phyloP scores from a whole-genome alignment of 2,329 filamentous ascomycete species.

The Venturia nashicola region DNA sequence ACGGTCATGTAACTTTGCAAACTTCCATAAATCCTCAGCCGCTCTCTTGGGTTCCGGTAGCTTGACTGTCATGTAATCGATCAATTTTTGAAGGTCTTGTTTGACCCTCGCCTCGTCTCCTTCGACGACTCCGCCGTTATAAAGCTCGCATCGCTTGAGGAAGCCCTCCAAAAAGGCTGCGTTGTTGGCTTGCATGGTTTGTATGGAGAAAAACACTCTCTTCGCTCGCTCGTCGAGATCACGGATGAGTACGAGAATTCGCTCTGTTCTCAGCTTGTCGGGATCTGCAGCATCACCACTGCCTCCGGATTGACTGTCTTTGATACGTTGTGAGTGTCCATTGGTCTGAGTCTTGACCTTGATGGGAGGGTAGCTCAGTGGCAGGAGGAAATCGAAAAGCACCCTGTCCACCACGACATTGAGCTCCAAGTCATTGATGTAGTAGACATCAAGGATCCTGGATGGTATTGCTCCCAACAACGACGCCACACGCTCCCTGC shows the following conservation, averaged over 20 bases:
- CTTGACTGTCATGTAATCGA: constrained; percentile 60
- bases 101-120: constrained; percentile 56
- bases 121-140: constrained; percentile 75
- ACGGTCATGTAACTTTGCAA: constrained; percentile 82
- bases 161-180: constrained; percentile 64
- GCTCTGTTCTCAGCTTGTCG: constrained; percentile 69
- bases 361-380: constrained; percentile 70
- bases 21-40: constrained; percentile 70
- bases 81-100: constrained; percentile 56
- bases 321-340: constrained; percentile 45
- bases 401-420: constrained; percentile 76
- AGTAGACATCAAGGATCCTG: constrained; percentile 75
- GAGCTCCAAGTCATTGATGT: constrained; percentile 78
- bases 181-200: constrained; percentile 63
- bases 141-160: constrained; percentile 73
- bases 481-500: constrained; percentile 61
- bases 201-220: constrained; percentile 78
- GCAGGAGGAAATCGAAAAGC: constrained; percentile 78
- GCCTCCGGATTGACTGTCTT: constrained; percentile 41
- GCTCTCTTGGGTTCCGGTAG: constrained; percentile 66
- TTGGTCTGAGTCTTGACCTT: constrained; percentile 39
- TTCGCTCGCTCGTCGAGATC: constrained; percentile 68
- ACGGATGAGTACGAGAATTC: constrained; percentile 70
- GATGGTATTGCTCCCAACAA: constrained; percentile 75
- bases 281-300: constrained; percentile 42